A percentile compares a stretch with the other conserved stretches of the same genome.
Conservation (phyloP, 345 rosid genomes). For the Eucalyptus leucophloia region DNA sequence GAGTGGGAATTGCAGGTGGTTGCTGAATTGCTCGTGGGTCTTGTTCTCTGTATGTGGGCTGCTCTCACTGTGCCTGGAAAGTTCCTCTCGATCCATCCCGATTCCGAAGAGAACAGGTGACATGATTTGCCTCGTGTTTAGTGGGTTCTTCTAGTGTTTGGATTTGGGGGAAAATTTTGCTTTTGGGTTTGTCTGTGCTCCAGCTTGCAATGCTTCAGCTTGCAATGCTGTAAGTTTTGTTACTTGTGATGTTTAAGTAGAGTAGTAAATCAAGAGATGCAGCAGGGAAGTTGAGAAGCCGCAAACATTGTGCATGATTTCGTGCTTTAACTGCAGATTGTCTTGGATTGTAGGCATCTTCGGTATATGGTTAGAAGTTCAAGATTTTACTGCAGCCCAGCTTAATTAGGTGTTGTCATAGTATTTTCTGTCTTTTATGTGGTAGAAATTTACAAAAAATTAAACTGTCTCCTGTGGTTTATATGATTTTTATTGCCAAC, state of each 20-base stretch:
- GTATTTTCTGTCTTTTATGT: not conserved
- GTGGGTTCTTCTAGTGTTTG: not conserved
- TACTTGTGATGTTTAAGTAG: not conserved
- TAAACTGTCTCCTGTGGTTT: not conserved
- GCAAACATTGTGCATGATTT: not conserved
- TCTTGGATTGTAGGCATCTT: not conserved
- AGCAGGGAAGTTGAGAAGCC: not conserved
- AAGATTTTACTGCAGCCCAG: not conserved
- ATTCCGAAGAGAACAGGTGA: conserved; percentile 92
- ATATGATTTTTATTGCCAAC: not conserved
- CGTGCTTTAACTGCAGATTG: not conserved
- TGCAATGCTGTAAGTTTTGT: not conserved
- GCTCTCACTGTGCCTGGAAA: conserved; percentile 83
- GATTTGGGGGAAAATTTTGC: not conserved
- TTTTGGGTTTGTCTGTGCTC: not conserved
- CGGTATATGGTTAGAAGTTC: not conserved
- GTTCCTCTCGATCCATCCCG: conserved; percentile 78
- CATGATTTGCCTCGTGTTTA: not conserved
- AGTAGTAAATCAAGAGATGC: not conserved
- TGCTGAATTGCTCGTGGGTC: conserved; percentile 59
- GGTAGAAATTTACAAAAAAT: not conserved
- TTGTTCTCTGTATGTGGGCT: conserved; percentile 83
- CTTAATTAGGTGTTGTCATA: not conserved
- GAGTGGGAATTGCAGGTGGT: conserved; percentile 37
- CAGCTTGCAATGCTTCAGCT: not conserved